Conservation (phyloP, 2,329 filamentous ascomycete species). For the Sclerotinia nivalis region DNA sequence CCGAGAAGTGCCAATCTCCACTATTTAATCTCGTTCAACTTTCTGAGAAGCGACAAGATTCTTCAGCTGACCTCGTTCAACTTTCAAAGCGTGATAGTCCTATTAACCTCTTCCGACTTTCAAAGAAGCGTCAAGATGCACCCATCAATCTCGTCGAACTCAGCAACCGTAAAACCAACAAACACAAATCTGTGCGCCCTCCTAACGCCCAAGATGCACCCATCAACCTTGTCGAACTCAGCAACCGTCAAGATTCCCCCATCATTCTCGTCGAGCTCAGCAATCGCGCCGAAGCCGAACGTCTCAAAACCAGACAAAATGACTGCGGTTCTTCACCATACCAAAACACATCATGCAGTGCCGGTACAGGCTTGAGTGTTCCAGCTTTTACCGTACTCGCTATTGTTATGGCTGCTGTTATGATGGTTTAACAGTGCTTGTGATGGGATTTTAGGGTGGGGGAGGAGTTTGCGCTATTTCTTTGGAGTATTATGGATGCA, state of each 20-base stretch:
- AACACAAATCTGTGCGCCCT: background rate
- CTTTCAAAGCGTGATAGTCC: background rate
- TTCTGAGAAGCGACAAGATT: background rate
- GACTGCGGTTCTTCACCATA: constrained; percentile 16
- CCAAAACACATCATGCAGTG: constrained; percentile 4
- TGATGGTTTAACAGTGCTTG: background rate
- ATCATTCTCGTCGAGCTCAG: background rate
- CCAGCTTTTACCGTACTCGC: background rate
- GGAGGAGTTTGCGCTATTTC: background rate
- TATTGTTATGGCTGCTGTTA: background rate
- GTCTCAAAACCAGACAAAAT: background rate
- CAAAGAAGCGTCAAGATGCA: background rate
- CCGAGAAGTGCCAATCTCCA: background rate
- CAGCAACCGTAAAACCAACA: background rate
- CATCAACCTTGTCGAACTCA: background rate
- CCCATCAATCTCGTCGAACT: background rate
- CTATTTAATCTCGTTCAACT: background rate
- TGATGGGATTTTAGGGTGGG: background rate
- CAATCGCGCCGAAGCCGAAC: background rate
- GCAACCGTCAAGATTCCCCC: background rate
- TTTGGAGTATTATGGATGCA: background rate
- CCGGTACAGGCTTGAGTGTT: background rate
- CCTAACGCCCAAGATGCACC: background rate
- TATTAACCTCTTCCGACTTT: background rate
- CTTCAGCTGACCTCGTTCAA: background rate